Percentiles rank a stretch among this genome's conserved stretches.
Evolutionary conservation across 495 filamentous ascomycete genomes (phyloP).

Genomic region (Daldinia caldariorum): DNA sequence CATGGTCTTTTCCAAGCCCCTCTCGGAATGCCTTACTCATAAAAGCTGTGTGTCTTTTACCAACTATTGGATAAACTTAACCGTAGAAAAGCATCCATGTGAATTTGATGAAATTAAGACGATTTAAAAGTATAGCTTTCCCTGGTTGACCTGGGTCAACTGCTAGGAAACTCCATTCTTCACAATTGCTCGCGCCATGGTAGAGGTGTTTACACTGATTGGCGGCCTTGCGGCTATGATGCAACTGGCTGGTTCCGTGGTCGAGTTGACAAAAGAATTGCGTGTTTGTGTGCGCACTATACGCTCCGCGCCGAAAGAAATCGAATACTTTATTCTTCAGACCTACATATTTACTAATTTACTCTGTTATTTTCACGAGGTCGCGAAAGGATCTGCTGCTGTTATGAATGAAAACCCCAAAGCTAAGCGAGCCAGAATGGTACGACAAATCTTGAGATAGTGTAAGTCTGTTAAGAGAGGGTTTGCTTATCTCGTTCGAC

Average conservation of each 20-base stretch:
- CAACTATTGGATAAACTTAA: neutral
- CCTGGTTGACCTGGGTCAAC: neutral
- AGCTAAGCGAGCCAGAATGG: slow-evolving; percentile 7
- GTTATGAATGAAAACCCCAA: slow-evolving; percentile 14
- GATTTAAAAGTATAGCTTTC: slow-evolving; percentile 4
- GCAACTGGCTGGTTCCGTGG: slow-evolving; percentile 21
- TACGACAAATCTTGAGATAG: slow-evolving; percentile 31
- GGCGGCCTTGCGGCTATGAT: slow-evolving; percentile 36
- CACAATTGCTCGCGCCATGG: slow-evolving; percentile 16
- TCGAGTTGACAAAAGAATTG: slow-evolving; percentile 22
- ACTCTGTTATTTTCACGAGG: slow-evolving; percentile 21
- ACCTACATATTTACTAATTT: slow-evolving; percentile 25
- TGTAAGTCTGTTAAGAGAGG: slow-evolving; percentile 29
- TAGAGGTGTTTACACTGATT: slow-evolving; percentile 31
- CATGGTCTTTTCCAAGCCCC: slow-evolving; percentile 20
- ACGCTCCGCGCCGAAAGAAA: slow-evolving; percentile 33
- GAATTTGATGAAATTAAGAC: slow-evolving; percentile 3
- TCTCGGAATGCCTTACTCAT: neutral
- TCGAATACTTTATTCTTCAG: slow-evolving; percentile 31
- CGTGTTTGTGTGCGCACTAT: slow-evolving; percentile 13
- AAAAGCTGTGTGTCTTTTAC: slow-evolving; percentile 21
- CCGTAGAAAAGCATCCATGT: slow-evolving; percentile 2
- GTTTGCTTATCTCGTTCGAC: slow-evolving; percentile 25
- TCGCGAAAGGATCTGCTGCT: slow-evolving; percentile 9
- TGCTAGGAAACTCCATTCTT: neutral